Percentiles rank a stretch among this genome's conserved stretches.
These are phyloP conservation scores for Penicillium hesseltinei DNA, from an alignment of 2,329 filamentous ascomycete genomes.

Conservation along the genomic window DNA sequence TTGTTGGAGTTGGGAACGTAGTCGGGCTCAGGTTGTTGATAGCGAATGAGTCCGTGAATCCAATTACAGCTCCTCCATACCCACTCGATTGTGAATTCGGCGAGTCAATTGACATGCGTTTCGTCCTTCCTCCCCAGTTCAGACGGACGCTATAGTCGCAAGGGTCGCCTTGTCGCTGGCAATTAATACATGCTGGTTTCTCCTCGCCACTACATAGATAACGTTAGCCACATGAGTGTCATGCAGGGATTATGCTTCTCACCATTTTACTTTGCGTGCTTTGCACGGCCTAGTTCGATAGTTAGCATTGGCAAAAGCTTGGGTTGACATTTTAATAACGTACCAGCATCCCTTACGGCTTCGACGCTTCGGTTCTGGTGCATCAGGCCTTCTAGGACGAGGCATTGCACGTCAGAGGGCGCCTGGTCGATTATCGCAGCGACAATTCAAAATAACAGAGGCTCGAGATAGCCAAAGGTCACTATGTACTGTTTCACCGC, in stretches of 20 bases:
- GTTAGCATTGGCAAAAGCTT: not conserved
- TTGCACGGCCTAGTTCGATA: slow-evolving; percentile 66
- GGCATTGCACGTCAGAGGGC: slow-evolving; percentile 50
- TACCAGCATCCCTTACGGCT: slow-evolving; percentile 69
- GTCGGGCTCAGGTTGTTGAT: slow-evolving; percentile 9
- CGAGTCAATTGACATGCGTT: slow-evolving; percentile 50
- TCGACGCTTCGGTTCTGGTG: slow-evolving; percentile 63
- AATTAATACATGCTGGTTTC: slow-evolving; percentile 70
- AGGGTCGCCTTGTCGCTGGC: slow-evolving; percentile 66
- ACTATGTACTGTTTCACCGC: slow-evolving; percentile 22
- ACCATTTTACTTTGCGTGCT: slow-evolving; percentile 74
- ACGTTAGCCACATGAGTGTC: slow-evolving; percentile 12
- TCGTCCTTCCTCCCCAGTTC: slow-evolving; percentile 74
- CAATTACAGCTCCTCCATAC: slow-evolving; percentile 21
- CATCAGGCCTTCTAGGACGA: slow-evolving; percentile 63
- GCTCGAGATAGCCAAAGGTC: slow-evolving; percentile 22
- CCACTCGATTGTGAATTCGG: slow-evolving; percentile 30
- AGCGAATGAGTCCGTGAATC: slow-evolving; percentile 13
- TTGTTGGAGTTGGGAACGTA: slow-evolving; percentile 13
- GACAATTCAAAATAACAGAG: slow-evolving; percentile 13
- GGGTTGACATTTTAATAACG: slow-evolving; percentile 23
- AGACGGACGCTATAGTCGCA: slow-evolving; percentile 80
- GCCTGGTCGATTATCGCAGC: slow-evolving; percentile 17
- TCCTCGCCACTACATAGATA: slow-evolving; percentile 63
- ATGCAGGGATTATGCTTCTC: slow-evolving; percentile 17